These are phyloP conservation scores for Mortierella sp. DNA, from an alignment of 371 early-diverging fungal species.

Conservation along the genomic window DNA sequence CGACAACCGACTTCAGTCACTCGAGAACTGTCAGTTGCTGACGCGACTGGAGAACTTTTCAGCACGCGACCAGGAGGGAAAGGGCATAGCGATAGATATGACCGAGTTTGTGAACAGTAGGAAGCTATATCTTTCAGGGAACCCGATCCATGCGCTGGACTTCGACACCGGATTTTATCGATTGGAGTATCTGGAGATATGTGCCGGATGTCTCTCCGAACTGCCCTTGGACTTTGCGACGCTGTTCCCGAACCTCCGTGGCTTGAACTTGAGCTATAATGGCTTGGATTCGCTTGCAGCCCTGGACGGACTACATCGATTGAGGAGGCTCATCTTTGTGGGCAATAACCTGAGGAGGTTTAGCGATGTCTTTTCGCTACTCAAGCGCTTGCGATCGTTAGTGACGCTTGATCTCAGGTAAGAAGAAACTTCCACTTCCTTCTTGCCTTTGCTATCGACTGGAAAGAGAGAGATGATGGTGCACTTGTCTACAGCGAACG, in stretches of 20 bases:
- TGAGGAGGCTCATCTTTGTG: conserved; percentile 61
- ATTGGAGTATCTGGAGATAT: conserved; percentile 65
- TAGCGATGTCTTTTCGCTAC: conserved; percentile 47
- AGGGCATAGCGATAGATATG: conserved; percentile 60
- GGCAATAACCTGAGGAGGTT: conserved; percentile 63
- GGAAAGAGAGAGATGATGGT: too few species aligned
- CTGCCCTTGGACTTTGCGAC: conserved; percentile 61
- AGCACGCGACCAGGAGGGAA: conserved; percentile 64
- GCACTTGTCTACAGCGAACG: too few species aligned
- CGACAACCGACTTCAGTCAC: conserved; percentile 60
- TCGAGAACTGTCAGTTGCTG: conserved; percentile 57
- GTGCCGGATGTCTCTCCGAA: conserved; percentile 59
- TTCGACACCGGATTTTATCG: conserved; percentile 60
- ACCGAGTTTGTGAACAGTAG: conserved; percentile 60
- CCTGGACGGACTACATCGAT: conserved; percentile 57
- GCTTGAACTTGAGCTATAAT: conserved; percentile 63
- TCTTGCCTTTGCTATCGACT: too few species aligned
- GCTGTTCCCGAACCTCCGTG: conserved; percentile 62
- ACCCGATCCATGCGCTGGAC: conserved; percentile 54
- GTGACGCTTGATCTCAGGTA: conserved; percentile 63
- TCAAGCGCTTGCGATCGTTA: conserved; percentile 57
- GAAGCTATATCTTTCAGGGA: conserved; percentile 67
- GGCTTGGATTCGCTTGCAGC: conserved; percentile 60
- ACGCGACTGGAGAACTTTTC: conserved; percentile 63
- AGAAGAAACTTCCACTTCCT: too few species aligned